Base-by-base conservation (phyloP, 176 grass and related monocot species). In the Oryza nivara region DNA sequence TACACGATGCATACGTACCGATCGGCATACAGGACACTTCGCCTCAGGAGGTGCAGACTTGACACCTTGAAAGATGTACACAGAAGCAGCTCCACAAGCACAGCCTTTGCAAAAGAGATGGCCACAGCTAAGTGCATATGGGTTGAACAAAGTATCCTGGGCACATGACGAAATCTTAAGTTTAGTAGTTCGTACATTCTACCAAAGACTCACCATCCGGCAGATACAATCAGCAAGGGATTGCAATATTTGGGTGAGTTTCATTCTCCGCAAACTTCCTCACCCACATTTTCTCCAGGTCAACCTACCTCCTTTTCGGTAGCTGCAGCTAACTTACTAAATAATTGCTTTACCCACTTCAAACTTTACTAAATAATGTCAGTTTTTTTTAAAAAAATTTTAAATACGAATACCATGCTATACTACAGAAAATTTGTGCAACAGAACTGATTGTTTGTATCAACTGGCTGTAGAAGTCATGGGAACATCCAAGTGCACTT, bases 41-140 rank as follows among this genome's bases (percentile, higher is more conserved):
- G 85, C 82, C 48, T 79, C 85, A 1, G 32, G 36, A 56, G 87
- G 74, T 22, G 89, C 87, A 76, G 70, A 84, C 60, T 83, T 92
- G 25, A 92, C 74, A n/a, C 92, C 92, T 71, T 92, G 87, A 85
- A 94, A 94, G 36, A 94, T 84, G 75, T 87, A 87, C 58, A 94
- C 87, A 32, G 92, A 92, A 56, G 89, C 85, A 83, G 89, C 84
- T 74, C 87, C 77, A 90, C 92, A 94, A 46, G 87, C 89, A 74
- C 92, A 94, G 12, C 78, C 52, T 77, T 92, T 94, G 80, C 92
- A 94, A 70, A 92, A 92, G 32, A 94, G 87, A 87, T 90, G 89
- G 9, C 92, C 92, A 45, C 89, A 94, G 80, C 78, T 79, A 73
- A 94, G 88, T 11, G 92, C 89, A 26, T 88, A 94, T 6, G 92